Base-by-base conservation (phyloP, 768 basidiomycete species). In the Boletellus ananiceps region DNA sequence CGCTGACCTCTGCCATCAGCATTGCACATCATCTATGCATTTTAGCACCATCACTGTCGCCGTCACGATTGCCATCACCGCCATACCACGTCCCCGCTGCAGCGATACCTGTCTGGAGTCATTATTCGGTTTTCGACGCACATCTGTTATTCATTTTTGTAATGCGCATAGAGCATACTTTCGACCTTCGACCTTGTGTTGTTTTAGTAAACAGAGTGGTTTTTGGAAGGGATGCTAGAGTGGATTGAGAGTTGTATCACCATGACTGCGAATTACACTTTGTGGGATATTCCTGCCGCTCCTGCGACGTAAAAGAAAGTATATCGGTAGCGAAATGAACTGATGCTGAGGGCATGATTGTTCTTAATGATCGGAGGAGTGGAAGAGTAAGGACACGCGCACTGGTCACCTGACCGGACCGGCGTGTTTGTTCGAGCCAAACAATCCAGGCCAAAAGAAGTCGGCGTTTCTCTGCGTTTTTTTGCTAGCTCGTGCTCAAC, bases 401-500 rank as follows among this genome's bases (percentile, higher is more conserved):
- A 36, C 16, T 14, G 53, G 16, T 60, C 64, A 66, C 63, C 52
- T 66, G 63, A 65, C 55, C 16, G 31, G 35, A 14, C 12, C 33
- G 21, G 23, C 8, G 15, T 57, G 25, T 68, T 66, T 66, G 60
- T 8, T 34, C 56, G 5, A 41, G 40, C 58, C 67, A 67, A 67
- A 67, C 34, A 67, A 29, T 14, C 8, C 14, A 16, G 41, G n/a
- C 50, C 50, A 61, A 67, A 46, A 54, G 14, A 51, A 47, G 50
- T 8, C 46, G 9, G 29, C 3, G 29, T 11, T 29, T 29, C 8
- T 6, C 4, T 27, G 27, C 8, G 2, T 27, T 27, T 27, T 56
- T 55, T 56, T 49, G 58, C 21, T 32, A 61, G 60, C 62, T 45
- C 50, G 23, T 58, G 64, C 62, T 60, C 66, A 63, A 49, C 34